Conservation (phyloP, 139 green algal species). For the Spirogloea muscicola region DNA sequence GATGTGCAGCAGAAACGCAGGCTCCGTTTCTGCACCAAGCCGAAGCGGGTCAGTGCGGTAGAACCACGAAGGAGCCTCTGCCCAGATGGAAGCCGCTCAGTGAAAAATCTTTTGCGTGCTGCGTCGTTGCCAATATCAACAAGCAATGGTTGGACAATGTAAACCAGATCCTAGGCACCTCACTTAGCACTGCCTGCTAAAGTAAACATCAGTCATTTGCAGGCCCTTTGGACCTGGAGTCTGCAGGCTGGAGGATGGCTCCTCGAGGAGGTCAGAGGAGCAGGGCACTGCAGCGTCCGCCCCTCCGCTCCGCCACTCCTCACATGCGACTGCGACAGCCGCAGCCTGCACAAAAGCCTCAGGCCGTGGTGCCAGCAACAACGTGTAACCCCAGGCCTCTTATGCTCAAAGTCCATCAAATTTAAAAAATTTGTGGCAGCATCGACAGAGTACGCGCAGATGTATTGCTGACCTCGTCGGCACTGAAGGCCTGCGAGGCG, state of each 20-base stretch:
- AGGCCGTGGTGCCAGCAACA: background rate
- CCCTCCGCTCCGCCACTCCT: too few relatives aligned
- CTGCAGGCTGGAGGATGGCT: too few relatives aligned
- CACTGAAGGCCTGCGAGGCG: background rate
- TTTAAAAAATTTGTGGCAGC: background rate
- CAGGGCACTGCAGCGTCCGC: too few relatives aligned
- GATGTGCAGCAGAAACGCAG: slow-evolving; percentile 7
- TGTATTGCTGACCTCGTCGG: background rate
- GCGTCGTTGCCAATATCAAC: background rate
- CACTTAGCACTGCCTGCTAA: too few relatives aligned
- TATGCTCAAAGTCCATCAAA: background rate
- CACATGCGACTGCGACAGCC: too few relatives aligned
- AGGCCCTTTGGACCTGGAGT: too few relatives aligned
- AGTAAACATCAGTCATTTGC: too few relatives aligned
- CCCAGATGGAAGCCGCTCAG: too few relatives aligned
- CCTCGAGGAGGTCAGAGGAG: too few relatives aligned
- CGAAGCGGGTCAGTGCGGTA: background rate
- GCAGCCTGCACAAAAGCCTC: too few relatives aligned
- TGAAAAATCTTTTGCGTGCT: background rate
- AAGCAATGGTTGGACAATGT: background rate
- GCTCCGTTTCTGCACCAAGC: background rate
- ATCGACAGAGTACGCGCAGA: background rate
- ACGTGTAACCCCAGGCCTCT: background rate
- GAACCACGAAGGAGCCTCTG: background rate
- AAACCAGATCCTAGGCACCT: too few relatives aligned